A percentile compares a stretch with the other conserved stretches of the same genome.
These are phyloP conservation scores for Puccinia sorghi DNA, from an alignment of 1,284 basidiomycete species.

Conservation along the genomic window DNA sequence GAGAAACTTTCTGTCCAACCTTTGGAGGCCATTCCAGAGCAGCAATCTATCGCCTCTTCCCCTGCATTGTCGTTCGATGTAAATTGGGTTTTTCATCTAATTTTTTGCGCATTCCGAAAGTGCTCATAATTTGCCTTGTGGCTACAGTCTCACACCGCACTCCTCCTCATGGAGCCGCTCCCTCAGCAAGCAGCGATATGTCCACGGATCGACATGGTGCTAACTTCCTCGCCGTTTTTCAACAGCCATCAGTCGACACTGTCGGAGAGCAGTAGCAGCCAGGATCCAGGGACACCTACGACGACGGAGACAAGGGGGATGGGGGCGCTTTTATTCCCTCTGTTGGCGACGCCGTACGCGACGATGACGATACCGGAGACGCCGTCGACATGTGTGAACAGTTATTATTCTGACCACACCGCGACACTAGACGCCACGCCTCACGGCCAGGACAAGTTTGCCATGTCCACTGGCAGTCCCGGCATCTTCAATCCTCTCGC, in stretches of 20 bases:
- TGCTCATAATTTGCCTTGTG: neutral
- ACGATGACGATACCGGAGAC: neutral
- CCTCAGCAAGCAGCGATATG: neutral
- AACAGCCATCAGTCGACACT: neutral
- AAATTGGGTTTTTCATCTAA: neutral
- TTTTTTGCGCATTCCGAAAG: neutral
- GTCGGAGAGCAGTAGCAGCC: neutral
- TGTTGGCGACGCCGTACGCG: neutral
- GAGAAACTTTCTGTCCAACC: neutral
- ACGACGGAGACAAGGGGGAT: neutral
- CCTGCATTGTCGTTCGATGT: neutral
- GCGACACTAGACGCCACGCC: neutral
- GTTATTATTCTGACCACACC: neutral
- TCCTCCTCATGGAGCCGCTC: neutral
- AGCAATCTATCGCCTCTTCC: neutral
- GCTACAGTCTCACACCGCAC: neutral
- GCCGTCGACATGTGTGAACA: neutral
- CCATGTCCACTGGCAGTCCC: slow-evolving; percentile 6
- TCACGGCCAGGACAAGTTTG: neutral
- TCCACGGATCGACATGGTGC: slow-evolving; percentile 4
- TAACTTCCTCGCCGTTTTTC: slow-evolving; percentile 1
- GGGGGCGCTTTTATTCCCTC: no score
- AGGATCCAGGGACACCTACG: neutral
- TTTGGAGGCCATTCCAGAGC: neutral
- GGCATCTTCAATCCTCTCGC: neutral